Percentiles rank a stretch among this genome's conserved stretches.
phyloP scores from a whole-genome alignment of 495 filamentous ascomycete genomes.

The Tuber melanosporum region DNA sequence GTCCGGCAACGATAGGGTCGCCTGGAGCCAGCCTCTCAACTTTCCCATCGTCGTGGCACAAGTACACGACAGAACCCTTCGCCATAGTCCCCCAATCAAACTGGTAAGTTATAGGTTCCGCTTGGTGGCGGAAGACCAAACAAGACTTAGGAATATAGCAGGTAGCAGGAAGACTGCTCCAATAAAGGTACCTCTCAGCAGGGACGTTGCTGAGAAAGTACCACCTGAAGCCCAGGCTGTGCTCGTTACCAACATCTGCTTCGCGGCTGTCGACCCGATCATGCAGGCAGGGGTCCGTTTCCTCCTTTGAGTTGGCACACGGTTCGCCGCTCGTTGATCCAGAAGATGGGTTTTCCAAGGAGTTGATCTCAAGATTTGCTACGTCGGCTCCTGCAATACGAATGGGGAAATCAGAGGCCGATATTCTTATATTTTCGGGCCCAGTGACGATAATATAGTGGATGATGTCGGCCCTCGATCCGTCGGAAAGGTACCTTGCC shows the following conservation, averaged over 20 bases:
- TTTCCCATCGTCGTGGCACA: constrained; percentile 18
- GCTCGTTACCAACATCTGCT: constrained; percentile 12
- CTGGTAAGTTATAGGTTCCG: not conserved
- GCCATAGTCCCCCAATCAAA: constrained; percentile 27
- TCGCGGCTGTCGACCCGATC: constrained; percentile 6
- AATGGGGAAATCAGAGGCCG: constrained; percentile 12
- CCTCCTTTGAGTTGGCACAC: constrained; percentile 8
- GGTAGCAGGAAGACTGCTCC: constrained; percentile 12
- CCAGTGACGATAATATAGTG: constrained; percentile 28
- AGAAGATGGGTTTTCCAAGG: constrained; percentile 3
- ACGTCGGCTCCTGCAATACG: not conserved
- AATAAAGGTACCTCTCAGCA: constrained; percentile 27
- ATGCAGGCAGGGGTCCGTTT: constrained; percentile 19
- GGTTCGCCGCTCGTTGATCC: constrained; percentile 1
- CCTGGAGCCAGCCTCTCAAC: constrained; percentile 22
- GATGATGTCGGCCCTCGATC: constrained; percentile 31
- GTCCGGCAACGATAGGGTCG: constrained; percentile 19
- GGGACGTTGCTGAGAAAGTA: constrained; percentile 14
- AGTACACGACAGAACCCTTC: constrained; percentile 15
- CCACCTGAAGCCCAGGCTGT: constrained; percentile 1
- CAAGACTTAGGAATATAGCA: constrained; percentile 15
- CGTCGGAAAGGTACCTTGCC: constrained; percentile 9
- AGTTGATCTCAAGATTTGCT: constrained; percentile 13
- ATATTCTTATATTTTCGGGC: constrained; percentile 14
- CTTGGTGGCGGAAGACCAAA: constrained; percentile 17